phyloP scores from a whole-genome alignment of 768 basidiomycete genomes.

The Hygrophorus russula region DNA sequence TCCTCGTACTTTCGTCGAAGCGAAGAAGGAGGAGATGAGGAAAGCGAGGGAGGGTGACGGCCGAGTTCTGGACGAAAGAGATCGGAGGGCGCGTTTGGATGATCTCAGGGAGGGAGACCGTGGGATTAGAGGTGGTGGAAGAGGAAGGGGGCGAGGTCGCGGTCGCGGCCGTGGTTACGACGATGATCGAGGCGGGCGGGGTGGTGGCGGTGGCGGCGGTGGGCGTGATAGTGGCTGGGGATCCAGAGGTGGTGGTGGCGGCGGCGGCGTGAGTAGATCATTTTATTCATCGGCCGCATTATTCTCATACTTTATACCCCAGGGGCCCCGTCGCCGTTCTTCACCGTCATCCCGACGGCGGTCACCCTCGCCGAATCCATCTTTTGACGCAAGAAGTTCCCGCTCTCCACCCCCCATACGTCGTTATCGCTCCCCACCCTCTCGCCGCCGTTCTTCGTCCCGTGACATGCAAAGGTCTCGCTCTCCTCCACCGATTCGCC shows the following conservation, averaged over 20 bases:
- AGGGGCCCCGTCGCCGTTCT: conserved; percentile 37
- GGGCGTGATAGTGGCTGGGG: conserved; percentile 63
- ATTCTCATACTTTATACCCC: conserved; percentile 8
- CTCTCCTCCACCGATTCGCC: conserved; percentile 25
- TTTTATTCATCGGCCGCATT: not conserved
- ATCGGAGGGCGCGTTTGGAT: conserved; percentile 56
- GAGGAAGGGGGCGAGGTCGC: conserved; percentile 44
- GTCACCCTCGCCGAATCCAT: conserved; percentile 23
- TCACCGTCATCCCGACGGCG: conserved; percentile 37
- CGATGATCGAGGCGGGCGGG: conserved; percentile 27
- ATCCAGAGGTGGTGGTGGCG: conserved; percentile 16
- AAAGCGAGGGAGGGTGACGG: conserved; percentile 51
- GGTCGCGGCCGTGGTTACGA: conserved; percentile 34
- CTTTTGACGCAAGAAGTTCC: conserved; percentile 18
- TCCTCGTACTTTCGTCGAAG: conserved; percentile 81
- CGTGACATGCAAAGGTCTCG: conserved; percentile 23
- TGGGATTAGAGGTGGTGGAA: conserved; percentile 30
- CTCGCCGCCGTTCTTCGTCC: conserved; percentile 32
- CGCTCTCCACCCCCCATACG: conserved; percentile 28
- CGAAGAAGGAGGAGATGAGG: conserved; percentile 89
- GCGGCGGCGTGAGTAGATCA: conserved; percentile 18
- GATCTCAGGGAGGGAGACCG: conserved; percentile 58
- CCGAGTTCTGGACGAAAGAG: conserved; percentile 57
- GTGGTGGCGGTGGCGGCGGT: conserved; percentile 51
- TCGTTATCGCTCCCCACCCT: conserved; percentile 27